phyloP scores from a whole-genome alignment of 345 rosid species.

The Pistacia integerrima region DNA sequence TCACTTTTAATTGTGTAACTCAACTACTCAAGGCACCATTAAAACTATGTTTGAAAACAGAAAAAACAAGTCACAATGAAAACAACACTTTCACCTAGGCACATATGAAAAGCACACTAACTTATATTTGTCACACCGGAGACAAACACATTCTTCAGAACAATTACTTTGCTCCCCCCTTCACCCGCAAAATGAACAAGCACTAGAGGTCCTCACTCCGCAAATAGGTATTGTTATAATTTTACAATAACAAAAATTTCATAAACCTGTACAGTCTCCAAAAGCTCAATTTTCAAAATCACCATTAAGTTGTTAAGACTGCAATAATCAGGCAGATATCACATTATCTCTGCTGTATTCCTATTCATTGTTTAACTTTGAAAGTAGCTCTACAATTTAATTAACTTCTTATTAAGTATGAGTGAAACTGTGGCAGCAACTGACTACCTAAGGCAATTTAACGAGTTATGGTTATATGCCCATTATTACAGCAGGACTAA shows the following conservation, averaged over 20 bases:
- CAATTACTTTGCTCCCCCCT: background rate
- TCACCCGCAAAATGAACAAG: background rate
- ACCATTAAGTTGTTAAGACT: background rate
- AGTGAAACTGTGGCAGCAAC: background rate
- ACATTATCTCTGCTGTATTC: background rate
- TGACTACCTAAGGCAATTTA: background rate
- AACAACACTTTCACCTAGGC: background rate
- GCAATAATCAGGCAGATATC: background rate
- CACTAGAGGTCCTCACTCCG: background rate
- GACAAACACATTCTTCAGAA: background rate
- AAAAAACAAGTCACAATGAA: background rate
- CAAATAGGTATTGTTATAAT: background rate
- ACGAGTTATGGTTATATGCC: background rate
- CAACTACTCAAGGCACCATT: constrained; percentile 8
- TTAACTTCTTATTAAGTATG: background rate
- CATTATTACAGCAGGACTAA: background rate
- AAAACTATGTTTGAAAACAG: background rate
- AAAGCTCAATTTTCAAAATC: background rate
- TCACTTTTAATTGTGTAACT: constrained; percentile 15
- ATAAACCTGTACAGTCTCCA: background rate
- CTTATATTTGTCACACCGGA: background rate
- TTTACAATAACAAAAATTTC: background rate
- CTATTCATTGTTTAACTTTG: background rate
- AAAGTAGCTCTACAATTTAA: background rate
- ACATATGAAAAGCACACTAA: background rate